phyloP scores from a whole-genome alignment of 2,329 filamentous ascomycete species.

The Lachnellula subtilissima region DNA sequence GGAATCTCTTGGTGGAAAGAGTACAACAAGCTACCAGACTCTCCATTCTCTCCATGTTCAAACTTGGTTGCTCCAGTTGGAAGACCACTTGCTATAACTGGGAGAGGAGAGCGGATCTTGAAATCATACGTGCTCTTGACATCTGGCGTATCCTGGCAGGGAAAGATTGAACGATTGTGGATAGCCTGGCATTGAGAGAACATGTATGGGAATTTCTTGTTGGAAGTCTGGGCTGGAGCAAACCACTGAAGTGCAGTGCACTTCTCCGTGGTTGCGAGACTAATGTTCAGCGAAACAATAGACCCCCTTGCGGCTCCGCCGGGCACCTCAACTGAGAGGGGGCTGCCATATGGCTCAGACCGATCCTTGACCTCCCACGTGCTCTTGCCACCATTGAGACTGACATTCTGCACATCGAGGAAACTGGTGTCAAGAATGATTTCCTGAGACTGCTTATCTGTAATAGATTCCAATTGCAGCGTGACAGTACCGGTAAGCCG shows the following conservation, averaged over 20 bases:
- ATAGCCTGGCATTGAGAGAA: constrained; percentile 98
- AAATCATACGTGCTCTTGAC: constrained; percentile 95
- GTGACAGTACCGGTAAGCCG: constrained; percentile 71
- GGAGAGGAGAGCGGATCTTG: constrained; percentile 77
- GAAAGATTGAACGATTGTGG: constrained; percentile 88
- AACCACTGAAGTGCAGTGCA: constrained; percentile 96
- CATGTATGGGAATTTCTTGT: constrained; percentile 95
- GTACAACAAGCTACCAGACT: constrained; percentile 57
- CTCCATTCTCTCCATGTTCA: constrained; percentile 47
- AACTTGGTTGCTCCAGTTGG: constrained; percentile 48
- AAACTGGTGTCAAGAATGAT: constrained; percentile 87
- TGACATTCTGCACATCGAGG: constrained; percentile 68
- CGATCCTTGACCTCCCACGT: constrained; percentile 63
- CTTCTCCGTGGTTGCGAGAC: constrained; percentile 74
- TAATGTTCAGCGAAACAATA: constrained; percentile 55
- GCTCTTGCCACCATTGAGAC: constrained; percentile 58
- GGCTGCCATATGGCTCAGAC: constrained; percentile 68
- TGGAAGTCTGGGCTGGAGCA: constrained; percentile 86
- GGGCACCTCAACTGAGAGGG: constrained; percentile 61
- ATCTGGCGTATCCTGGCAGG: constrained; percentile 95
- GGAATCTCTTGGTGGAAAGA: constrained; percentile 86
- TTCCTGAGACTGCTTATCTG: constrained; percentile 65
- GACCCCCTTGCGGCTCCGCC: constrained; percentile 49
- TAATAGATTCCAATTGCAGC: constrained; percentile 72
- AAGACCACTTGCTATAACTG: constrained; percentile 88